phyloP scores from a whole-genome alignment of 208 protist genomes.

The Phytomonas sp. region DNA sequence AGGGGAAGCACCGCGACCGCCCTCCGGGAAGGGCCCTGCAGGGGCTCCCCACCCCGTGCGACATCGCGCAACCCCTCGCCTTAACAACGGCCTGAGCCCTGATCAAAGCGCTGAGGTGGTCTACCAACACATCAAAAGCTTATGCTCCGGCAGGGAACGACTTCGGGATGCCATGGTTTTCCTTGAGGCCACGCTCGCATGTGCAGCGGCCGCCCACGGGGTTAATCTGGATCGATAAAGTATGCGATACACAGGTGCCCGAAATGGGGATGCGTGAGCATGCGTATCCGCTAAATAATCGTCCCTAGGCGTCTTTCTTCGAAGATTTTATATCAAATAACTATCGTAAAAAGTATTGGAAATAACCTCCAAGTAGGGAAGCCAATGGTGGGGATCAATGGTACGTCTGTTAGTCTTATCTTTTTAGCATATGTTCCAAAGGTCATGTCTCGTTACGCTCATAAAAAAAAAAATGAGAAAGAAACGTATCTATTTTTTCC shows the following conservation, averaged over 20 bases:
- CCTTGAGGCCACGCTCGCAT: neutral
- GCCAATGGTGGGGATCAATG: neutral
- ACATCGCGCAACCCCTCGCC: neutral
- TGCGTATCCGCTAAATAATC: neutral
- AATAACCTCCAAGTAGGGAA: neutral
- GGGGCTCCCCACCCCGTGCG: no score
- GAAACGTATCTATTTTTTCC: neutral
- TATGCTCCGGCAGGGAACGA: neutral
- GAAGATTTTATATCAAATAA: neutral
- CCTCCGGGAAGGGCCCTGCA: neutral
- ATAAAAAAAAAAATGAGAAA: neutral
- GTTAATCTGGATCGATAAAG: neutral
- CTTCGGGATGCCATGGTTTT: neutral
- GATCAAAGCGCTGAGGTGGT: neutral
- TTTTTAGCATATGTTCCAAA: neutral
- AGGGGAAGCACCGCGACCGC: neutral
- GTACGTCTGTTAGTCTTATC: neutral
- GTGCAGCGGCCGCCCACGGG: neutral
- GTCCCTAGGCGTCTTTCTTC: neutral
- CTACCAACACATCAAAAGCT: neutral
- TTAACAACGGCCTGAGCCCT: neutral
- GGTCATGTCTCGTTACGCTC: neutral
- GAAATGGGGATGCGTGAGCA: neutral
- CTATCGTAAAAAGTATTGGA: neutral
- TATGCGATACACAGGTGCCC: neutral